Evolutionary conservation across 495 filamentous ascomycete genomes (phyloP).

Genomic region (Pseudoneurospora amorphoporcata): DNA sequence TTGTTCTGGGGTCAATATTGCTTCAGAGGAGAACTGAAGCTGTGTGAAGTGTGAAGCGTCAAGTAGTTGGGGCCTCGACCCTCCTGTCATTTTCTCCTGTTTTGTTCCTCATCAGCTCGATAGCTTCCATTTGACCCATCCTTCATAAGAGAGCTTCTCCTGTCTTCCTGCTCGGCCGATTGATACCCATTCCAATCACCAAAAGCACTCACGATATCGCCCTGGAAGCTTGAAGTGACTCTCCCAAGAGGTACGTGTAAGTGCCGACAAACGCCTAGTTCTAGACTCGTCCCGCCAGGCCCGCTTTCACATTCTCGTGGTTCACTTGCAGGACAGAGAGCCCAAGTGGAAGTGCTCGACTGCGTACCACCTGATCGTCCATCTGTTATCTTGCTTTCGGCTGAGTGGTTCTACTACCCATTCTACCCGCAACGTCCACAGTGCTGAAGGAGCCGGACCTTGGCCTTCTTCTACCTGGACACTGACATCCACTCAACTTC

Average conservation of each 20-base stretch:
- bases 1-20: background rate
- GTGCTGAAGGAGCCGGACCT: background rate
- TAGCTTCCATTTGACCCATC: background rate
- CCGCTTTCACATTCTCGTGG: background rate
- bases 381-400: background rate
- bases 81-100: background rate
- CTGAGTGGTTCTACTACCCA: background rate
- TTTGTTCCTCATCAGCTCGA: background rate
- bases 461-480: background rate
- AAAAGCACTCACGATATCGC: background rate
- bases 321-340: background rate
- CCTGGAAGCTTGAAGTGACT: background rate
- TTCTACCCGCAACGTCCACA: background rate
- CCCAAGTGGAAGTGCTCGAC: background rate
- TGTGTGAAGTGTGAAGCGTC: background rate
- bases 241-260: background rate
- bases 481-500: background rate
- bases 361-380: background rate
- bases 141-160: background rate
- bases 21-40: background rate
- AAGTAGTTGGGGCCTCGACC: background rate
- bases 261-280: background rate
- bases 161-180: background rate
- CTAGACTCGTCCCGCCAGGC: background rate
- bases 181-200: background rate